Evolutionary conservation across 75 land plant species (phyloP), one percentile per base, ranked within the genome.

Genomic region (Picea sitchensis): DNA sequence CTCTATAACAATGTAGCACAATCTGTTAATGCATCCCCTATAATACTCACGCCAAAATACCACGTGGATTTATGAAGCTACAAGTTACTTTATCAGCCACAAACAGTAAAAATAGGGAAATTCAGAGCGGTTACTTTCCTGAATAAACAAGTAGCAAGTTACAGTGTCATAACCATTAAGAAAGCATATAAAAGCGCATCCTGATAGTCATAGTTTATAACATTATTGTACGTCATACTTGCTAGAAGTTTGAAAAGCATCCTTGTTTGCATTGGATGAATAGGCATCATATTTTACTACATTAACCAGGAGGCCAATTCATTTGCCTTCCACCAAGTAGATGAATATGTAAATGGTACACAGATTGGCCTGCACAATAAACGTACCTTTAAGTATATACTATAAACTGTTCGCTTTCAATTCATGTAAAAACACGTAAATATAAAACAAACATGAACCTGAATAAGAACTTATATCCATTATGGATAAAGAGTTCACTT

Each of bases 281-380:
- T 44, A 71, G 8, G n/a, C 3, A 41, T 21, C 47, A n/a, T 3
- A 38, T 44, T 41, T 71, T 8, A 51, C 54, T 8, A n/a, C 9
- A 71, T 87, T 86, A 95, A 79, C 98, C 98, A 36, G 98, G 96
- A 12, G 98, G 98, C 98, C 98, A 95, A 74, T 88, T 88, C 98
- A 95, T 95, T 79, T 93, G 91, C 20, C 98, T 82, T 79, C 98
- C 98, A 6, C 95, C 98, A 57, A 95, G 61, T 60, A 95, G 90
- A 80, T 95, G 98, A 73, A 95, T 65, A 56, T 95, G 98, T 47
- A 95, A 64, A 80, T 95, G 98, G 65, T 89, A 93, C 26, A 95
- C 98, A 57, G 98, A 93, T 87, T 95, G 98, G 65, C 94, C 95
- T 93, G 90, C 47, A 81, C 79, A 75, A 76, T 17, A 69, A 78